These are phyloP conservation scores for Pelargonium cotyledonis DNA, from an alignment of 441 rosid species.

Conservation along the genomic window DNA sequence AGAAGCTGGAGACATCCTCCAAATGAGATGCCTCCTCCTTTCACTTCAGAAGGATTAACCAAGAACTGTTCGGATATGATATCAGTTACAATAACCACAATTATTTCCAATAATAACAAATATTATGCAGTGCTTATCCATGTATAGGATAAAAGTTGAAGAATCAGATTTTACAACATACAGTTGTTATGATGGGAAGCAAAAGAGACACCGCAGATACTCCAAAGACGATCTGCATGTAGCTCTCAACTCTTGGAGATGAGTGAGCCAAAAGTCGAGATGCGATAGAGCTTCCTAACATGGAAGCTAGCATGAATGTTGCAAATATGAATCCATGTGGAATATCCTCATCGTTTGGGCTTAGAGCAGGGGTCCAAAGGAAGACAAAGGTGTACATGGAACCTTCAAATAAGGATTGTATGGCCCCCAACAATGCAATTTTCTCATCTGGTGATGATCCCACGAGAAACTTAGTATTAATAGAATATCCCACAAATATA, in stretches of 20 bases:
- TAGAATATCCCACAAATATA: not conserved
- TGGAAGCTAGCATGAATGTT: slow-evolving; percentile 94
- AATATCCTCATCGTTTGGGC: slow-evolving; percentile 89
- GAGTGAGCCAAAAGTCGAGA: slow-evolving; percentile 82
- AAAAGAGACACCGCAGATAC: slow-evolving; percentile 73
- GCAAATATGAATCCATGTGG: slow-evolving; percentile 98
- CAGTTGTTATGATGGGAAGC: slow-evolving; percentile 81
- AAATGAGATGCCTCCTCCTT: slow-evolving; percentile 74
- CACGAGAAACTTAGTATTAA: slow-evolving; percentile 1
- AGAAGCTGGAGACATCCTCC: slow-evolving; percentile 75
- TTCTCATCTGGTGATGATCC: slow-evolving; percentile 62
- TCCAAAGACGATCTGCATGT: slow-evolving; percentile 91
- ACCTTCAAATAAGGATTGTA: slow-evolving; percentile 95
- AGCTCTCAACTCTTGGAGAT: slow-evolving; percentile 76
- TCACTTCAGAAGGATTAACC: slow-evolving; percentile 64
- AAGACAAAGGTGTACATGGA: slow-evolving; percentile 99
- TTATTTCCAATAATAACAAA: not conserved
- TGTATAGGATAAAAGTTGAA: not conserved
- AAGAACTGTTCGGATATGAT: slow-evolving; percentile 40
- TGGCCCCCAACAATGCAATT: slow-evolving; percentile 92
- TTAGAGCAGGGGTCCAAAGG: slow-evolving; percentile 95
- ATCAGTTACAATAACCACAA: not conserved
- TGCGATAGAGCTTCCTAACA: slow-evolving; percentile 95
- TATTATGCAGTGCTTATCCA: too few relatives aligned
- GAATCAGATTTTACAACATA: slow-evolving; percentile 29